A percentile compares a stretch with the other conserved stretches of the same genome.
Evolutionary conservation across 108 stramenopile species (phyloP).

Genomic region (Nitzschia sp.): DNA sequence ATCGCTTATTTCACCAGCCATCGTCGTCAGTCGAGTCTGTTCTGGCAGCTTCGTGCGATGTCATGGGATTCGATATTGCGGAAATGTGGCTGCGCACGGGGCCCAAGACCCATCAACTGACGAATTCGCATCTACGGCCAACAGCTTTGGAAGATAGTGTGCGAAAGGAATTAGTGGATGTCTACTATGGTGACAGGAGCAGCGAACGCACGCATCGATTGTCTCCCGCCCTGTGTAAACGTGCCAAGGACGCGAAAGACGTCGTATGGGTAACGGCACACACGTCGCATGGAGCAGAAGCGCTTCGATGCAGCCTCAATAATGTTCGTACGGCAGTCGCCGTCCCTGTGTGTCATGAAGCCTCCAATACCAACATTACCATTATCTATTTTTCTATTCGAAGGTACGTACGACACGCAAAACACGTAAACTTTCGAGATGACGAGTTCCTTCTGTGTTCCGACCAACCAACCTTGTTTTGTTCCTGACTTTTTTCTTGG

Average conservation of each 20-base stretch:
- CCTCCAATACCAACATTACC: conserved; percentile 77
- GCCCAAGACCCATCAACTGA: conserved; percentile 88
- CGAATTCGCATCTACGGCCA: conserved; percentile 80
- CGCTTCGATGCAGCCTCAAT: conserved; percentile 68
- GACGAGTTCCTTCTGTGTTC: too few relatives aligned
- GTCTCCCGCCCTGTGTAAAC: conserved; percentile 84
- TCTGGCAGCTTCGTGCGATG: conserved; percentile 73
- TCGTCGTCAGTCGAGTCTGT: conserved; percentile 67
- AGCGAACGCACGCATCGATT: conserved; percentile 83
- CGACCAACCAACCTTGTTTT: background rate
- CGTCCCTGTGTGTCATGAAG: conserved; percentile 85
- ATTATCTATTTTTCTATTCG: conserved; percentile 88
- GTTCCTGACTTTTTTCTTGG: background rate
- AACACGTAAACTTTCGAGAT: too few relatives aligned
- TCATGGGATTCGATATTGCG: conserved; percentile 90
- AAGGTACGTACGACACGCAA: conserved; percentile 68
- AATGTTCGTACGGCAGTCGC: conserved; percentile 90
- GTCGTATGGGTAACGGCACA: conserved; percentile 88
- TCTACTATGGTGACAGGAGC: conserved; percentile 81
- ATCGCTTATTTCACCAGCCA: conserved; percentile 55
- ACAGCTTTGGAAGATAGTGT: conserved; percentile 77
- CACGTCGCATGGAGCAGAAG: conserved; percentile 73
- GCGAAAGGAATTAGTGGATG: conserved; percentile 81
- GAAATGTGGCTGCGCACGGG: conserved; percentile 95
- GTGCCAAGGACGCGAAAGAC: conserved; percentile 86